Conservation (phyloP, 2,329 filamentous ascomycete genomes). For the Pseudocercospora macadamiae region DNA sequence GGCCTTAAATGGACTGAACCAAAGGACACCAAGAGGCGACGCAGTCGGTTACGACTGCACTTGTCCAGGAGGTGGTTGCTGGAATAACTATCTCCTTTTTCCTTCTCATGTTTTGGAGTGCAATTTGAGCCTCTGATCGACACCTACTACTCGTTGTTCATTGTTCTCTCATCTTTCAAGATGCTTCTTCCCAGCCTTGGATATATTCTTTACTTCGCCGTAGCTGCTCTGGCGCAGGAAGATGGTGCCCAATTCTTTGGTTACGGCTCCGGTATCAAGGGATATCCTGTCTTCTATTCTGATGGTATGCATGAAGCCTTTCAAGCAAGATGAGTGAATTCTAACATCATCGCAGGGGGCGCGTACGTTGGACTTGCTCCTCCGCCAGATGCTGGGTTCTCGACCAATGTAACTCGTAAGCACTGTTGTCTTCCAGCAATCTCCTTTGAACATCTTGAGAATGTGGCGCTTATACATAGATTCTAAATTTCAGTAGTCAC, state of each 20-base stretch:
- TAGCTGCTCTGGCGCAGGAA: background rate
- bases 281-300: conserved; percentile 25
- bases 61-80: background rate
- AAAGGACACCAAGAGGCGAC: background rate
- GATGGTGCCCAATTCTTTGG: conserved; percentile 19
- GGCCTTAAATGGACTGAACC: background rate
- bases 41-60: conserved; percentile 4
- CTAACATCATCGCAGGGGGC: conserved; percentile 14
- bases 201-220: conserved; percentile 3
- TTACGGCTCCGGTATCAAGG: conserved; percentile 24
- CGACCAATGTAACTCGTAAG: conserved; percentile 28
- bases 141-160: background rate
- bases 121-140: background rate
- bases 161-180: background rate
- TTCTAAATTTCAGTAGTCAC: conserved; percentile 24
- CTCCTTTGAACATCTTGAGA: background rate
- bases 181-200: conserved; percentile 8
- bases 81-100: conserved; percentile 2
- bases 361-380: conserved; percentile 22
- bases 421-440: background rate
- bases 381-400: conserved; percentile 17
- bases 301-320: conserved; percentile 16
- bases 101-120: background rate
- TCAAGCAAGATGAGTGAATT: background rate
- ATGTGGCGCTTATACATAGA: conserved; percentile 13